Evolutionary conservation across 345 rosid species (phyloP), one percentile per base, ranked within the genome.

Genomic region (Euphorbia peplus): DNA sequence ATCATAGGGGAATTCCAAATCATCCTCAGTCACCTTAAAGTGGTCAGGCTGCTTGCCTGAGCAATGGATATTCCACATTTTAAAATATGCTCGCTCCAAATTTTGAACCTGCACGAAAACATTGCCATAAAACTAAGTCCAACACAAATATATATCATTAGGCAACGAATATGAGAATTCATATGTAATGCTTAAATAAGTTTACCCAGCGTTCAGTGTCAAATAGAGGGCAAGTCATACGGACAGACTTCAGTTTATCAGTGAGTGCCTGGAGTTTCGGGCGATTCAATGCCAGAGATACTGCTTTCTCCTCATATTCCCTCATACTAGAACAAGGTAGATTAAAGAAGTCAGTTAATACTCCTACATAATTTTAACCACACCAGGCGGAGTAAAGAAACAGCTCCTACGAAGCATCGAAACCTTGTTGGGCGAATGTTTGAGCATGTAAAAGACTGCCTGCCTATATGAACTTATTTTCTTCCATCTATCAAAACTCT

Each of bases 161-260:
- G 14, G 51, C 56, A 21, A 28, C 30, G 26, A 22, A 5, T n/a
- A 7, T 4, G n/a, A 6, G 9, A 39, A 29, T 18, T 14, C 2
- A 65, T 47, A 25, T 53, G 18, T 4, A 0, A 18, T 39, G 35
- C 3, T 32, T 12, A 16, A 26, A 35, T 32, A 37, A 15, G 66
- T 92, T 83, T 77, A 95, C 99, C 99, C 98, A 95, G 30, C 99
- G 97, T 22, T 62, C 71, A 21, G 99, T 92, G 83, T 95, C 99
- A 16, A 95, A 95, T 28, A 95, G 82, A 63, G 99, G 97, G 75
- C 98, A 92, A 0, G 86, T 83, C 76, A 90, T 19, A 25, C 99
- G 98, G 68, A 70, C 84, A 30, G 90, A 83, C 72, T 81, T 87
- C 37, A 95, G 80, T 70, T 84, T 88, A 53, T 83, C 78, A 5